A percentile compares a stretch with the other conserved stretches of the same genome.
These are phyloP conservation scores for Raphanus hybrid DNA, from an alignment of 441 rosid species.

Conservation along the genomic window DNA sequence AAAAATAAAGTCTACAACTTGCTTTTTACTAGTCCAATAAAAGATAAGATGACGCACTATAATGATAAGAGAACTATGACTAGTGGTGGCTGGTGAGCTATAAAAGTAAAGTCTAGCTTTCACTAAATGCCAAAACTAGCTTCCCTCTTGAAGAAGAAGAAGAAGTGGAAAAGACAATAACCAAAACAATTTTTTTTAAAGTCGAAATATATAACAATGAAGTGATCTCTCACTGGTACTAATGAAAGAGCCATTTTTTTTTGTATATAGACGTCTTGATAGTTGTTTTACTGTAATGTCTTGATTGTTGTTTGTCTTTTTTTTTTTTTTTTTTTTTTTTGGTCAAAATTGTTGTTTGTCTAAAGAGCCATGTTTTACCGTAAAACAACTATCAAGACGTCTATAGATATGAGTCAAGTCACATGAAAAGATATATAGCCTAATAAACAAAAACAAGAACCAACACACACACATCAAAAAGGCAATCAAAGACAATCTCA, in stretches of 20 bases:
- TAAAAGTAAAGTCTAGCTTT: constrained; percentile 3
- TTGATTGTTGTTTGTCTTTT: no score
- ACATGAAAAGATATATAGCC: constrained; percentile 9
- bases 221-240: not conserved
- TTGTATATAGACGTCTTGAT: not conserved
- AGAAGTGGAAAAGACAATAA: not conserved
- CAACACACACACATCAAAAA: constrained; percentile 3
- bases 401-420: constrained; percentile 1
- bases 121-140: not conserved
- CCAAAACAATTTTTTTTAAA: not conserved
- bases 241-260: not conserved
- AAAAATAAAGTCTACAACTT: not conserved
- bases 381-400: constrained; percentile 12
- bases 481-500: not conserved
- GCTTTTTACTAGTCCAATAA: not conserved
- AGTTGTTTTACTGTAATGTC: no score
- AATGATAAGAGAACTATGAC: not conserved
- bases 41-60: not conserved
- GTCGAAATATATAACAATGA: not conserved
- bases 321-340: no score
- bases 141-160: not conserved
- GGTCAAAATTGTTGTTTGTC: no score
- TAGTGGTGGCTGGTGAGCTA: not conserved
- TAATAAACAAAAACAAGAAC: not conserved
- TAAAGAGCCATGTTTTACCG: no score